These are phyloP conservation scores for Aspergillus pseudoglaucus DNA, from an alignment of 2,329 filamentous ascomycete species.

Conservation along the genomic window DNA sequence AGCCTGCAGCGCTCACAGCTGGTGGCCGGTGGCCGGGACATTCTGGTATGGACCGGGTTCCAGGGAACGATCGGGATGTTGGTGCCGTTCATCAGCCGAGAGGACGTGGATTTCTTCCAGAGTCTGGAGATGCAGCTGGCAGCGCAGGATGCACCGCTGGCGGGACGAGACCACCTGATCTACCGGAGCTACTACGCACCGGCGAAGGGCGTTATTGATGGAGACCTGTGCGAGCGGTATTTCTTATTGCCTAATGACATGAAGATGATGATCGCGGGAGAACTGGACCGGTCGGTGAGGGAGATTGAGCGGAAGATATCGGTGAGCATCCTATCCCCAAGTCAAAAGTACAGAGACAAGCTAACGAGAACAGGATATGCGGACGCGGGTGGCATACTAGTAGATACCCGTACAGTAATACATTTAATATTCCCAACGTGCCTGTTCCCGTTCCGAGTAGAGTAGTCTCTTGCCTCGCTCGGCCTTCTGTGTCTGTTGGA, in stretches of 20 bases:
- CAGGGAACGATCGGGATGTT: conserved; percentile 92
- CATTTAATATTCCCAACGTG: neutral
- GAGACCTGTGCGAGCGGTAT: conserved; percentile 91
- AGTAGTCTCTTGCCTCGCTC: conserved; percentile 48
- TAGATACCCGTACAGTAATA: conserved; percentile 7
- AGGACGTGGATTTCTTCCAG: conserved; percentile 98
- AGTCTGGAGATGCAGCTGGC: conserved; percentile 83
- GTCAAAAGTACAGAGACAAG: conserved; percentile 7
- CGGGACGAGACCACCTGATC: conserved; percentile 89
- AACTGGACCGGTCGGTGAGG: conserved; percentile 80
- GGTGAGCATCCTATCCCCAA: conserved; percentile 32
- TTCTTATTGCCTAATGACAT: conserved; percentile 76
- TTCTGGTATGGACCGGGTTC: conserved; percentile 87
- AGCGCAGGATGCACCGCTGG: conserved; percentile 76
- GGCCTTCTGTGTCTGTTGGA: conserved; percentile 31
- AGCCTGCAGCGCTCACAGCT: conserved; percentile 83
- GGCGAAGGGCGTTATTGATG: conserved; percentile 94
- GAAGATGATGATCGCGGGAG: conserved; percentile 90
- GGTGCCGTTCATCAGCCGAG: conserved; percentile 82
- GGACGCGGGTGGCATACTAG: conserved; percentile 51
- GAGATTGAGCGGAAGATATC: conserved; percentile 97
- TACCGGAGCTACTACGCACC: conserved; percentile 95
- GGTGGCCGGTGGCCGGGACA: conserved; percentile 83
- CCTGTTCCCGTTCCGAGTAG: conserved; percentile 2
- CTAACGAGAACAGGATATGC: conserved; percentile 44